Percentiles rank a stretch among this genome's conserved stretches.
phyloP scores from a whole-genome alignment of 495 filamentous ascomycete genomes.

The Penicillium salamii region DNA sequence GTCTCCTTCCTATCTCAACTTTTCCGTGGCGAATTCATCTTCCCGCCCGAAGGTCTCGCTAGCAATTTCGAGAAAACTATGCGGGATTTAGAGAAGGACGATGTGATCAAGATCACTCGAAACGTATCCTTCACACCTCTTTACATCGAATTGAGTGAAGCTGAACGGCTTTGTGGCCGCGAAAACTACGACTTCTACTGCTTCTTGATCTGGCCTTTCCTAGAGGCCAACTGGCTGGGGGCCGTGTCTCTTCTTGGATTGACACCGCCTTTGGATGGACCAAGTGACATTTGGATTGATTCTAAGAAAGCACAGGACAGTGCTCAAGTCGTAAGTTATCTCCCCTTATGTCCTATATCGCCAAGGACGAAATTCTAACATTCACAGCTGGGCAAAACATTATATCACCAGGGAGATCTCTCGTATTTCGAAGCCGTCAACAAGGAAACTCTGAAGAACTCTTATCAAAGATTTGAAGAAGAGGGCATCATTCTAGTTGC shows the following conservation, averaged over 20 bases:
- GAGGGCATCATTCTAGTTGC: slow-evolving; percentile 80
- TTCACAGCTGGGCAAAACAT: slow-evolving; percentile 80
- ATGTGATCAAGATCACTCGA: slow-evolving; percentile 69
- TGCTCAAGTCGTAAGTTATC: slow-evolving; percentile 68
- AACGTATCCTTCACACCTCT: slow-evolving; percentile 53
- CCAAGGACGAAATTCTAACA: slow-evolving; percentile 29
- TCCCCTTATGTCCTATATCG: background rate
- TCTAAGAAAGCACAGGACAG: slow-evolving; percentile 73
- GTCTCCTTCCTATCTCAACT: slow-evolving; percentile 87
- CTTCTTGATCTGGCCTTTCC: slow-evolving; percentile 97
- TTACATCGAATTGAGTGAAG: slow-evolving; percentile 68
- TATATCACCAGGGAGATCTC: slow-evolving; percentile 96
- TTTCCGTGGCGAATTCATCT: slow-evolving; percentile 96
- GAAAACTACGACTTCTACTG: slow-evolving; percentile 99
- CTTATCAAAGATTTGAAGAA: slow-evolving; percentile 82
- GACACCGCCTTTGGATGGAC: slow-evolving; percentile 62
- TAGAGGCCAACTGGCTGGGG: slow-evolving; percentile 89
- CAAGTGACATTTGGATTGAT: slow-evolving; percentile 72
- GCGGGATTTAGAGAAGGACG: slow-evolving; percentile 70
- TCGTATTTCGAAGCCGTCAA: slow-evolving; percentile 98
- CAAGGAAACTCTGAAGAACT: slow-evolving; percentile 93
- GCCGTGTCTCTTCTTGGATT: slow-evolving; percentile 82
- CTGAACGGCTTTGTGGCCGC: slow-evolving; percentile 71
- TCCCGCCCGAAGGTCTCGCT: slow-evolving; percentile 77
- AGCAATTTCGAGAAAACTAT: slow-evolving; percentile 79